phyloP scores from a whole-genome alignment of 192 early-diverging fungal genomes.

The Backusella tuberculispora region DNA sequence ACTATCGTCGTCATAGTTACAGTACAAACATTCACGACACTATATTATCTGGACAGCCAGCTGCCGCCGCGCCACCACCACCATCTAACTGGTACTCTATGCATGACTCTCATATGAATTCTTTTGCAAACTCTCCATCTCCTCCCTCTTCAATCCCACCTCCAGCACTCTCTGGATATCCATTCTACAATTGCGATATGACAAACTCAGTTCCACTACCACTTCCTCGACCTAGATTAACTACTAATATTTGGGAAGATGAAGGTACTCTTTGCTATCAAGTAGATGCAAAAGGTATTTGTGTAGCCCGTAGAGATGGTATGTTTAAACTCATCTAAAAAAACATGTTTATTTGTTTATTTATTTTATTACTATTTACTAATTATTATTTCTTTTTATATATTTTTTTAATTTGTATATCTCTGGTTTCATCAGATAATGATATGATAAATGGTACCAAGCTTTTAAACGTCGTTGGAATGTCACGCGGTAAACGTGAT shows the following conservation, averaged over 20 bases:
- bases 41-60: not conserved
- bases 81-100: not conserved
- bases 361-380: conserved; percentile 14
- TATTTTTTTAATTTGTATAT: conserved; percentile 12
- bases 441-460: conserved; percentile 88
- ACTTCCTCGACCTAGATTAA: conserved; percentile 47
- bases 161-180: not conserved
- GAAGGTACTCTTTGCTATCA: conserved; percentile 80
- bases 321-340: conserved; percentile 17
- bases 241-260: conserved; percentile 83
- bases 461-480: conserved; percentile 81
- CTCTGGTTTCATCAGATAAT: conserved; percentile 58
- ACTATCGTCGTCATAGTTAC: conserved; percentile 6
- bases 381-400: conserved; percentile 27
- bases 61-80: not conserved
- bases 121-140: not conserved
- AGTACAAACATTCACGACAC: not conserved
- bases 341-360: not conserved
- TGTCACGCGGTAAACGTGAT: conserved; percentile 85
- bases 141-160: not conserved
- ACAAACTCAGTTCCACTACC: not conserved
- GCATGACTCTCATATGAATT: not conserved
- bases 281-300: conserved; percentile 78
- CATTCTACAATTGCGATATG: not conserved
- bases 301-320: conserved; percentile 77